These are phyloP conservation scores for Pistacia vera DNA, from an alignment of 345 rosid species.

Conservation along the genomic window DNA sequence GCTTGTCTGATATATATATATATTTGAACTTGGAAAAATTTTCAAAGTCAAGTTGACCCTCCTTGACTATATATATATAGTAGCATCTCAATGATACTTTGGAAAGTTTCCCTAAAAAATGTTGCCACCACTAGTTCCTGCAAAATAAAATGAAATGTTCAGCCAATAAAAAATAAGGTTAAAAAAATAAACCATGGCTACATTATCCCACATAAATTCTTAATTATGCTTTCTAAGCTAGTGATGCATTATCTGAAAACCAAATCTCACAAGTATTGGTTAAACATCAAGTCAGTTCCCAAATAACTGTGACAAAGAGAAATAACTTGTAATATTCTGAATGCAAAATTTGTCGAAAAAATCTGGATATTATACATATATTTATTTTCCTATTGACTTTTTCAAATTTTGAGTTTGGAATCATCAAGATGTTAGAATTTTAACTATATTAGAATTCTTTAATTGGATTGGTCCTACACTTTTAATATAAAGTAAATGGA, in stretches of 20 bases:
- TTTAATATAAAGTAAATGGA: too few species aligned
- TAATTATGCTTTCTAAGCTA: neutral
- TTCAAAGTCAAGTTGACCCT: too few species aligned
- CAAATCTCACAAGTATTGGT: neutral
- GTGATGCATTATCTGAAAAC: neutral
- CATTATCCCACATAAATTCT: neutral
- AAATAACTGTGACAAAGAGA: neutral
- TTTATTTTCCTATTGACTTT: too few species aligned
- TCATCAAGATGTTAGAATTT: too few species aligned
- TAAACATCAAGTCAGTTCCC: neutral
- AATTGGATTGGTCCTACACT: too few species aligned
- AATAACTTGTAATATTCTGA: too few species aligned
- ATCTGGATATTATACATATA: too few species aligned
- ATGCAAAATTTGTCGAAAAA: too few species aligned
- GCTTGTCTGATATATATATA: too few species aligned
- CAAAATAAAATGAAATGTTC: constrained; percentile 19
- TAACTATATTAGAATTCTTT: too few species aligned
- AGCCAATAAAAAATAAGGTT: neutral
- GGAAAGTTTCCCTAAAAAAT: constrained; percentile 86
- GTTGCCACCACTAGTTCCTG: constrained; percentile 94
- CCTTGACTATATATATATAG: neutral
- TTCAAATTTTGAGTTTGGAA: too few species aligned
- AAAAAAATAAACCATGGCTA: neutral
- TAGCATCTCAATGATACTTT: neutral
- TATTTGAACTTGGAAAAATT: too few species aligned